Percentiles rank a stretch among this genome's conserved stretches.
phyloP scores from a whole-genome alignment of 2,329 filamentous ascomycete genomes.

The Botrytis elliptica region DNA sequence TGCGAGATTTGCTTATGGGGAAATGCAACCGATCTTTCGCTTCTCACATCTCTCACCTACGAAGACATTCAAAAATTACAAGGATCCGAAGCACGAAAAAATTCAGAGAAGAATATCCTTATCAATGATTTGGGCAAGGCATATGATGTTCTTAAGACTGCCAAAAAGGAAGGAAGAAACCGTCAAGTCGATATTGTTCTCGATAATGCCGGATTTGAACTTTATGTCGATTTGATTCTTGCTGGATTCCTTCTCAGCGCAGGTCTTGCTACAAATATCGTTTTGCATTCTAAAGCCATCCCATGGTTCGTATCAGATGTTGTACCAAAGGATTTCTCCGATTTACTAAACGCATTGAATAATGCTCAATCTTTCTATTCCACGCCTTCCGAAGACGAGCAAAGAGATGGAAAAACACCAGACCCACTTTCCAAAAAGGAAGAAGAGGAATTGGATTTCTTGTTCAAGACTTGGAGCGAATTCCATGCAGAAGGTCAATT shows the following conservation, averaged over 20 bases:
- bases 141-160: constrained; percentile 66
- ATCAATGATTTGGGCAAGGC: constrained; percentile 77
- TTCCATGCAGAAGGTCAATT: constrained; percentile 84
- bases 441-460: constrained; percentile 63
- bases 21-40: constrained; percentile 90
- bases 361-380: constrained; percentile 78
- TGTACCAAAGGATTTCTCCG: constrained; percentile 77
- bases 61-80: constrained; percentile 97
- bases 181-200: constrained; percentile 90
- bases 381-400: constrained; percentile 66
- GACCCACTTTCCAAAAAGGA: constrained; percentile 66
- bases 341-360: constrained; percentile 78
- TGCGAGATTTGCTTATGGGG: constrained; percentile 97
- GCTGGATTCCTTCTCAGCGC: constrained; percentile 85
- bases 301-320: constrained; percentile 99
- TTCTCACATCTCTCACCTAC: constrained; percentile 85
- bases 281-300: constrained; percentile 90
- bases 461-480: constrained; percentile 78
- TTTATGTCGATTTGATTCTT: constrained; percentile 91
- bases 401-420: constrained; percentile 55
- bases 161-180: constrained; percentile 63
- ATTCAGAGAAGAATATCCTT: constrained; percentile 86
- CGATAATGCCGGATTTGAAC: constrained; percentile 95
- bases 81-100: constrained; percentile 81
- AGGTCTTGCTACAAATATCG: constrained; percentile 79